These are phyloP conservation scores for Diaporthe sp. DNA, from an alignment of 2,329 filamentous ascomycete genomes.

Conservation along the genomic window DNA sequence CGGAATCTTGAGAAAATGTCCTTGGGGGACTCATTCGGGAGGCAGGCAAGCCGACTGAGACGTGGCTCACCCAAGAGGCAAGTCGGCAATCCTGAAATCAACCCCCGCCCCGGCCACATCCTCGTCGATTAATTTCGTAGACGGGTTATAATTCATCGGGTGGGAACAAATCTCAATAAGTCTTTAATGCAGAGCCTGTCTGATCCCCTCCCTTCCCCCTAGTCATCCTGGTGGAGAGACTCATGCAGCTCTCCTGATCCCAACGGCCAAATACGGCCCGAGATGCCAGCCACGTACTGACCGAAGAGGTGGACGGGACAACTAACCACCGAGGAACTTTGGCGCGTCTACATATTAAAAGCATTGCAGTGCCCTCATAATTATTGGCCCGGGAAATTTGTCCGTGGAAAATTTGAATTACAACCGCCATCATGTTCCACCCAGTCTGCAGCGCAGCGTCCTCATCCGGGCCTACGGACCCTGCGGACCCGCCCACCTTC, in stretches of 20 bases:
- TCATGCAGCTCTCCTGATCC: constrained; percentile 12
- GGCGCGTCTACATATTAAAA: background rate
- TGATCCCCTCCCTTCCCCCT: background rate
- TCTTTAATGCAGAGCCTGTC: background rate
- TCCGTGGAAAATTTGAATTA: background rate
- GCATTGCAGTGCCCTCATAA: background rate
- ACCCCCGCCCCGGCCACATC: background rate
- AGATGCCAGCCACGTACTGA: constrained; percentile 24
- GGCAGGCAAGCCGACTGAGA: background rate
- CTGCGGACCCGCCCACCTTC: constrained; percentile 38
- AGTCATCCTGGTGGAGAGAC: background rate
- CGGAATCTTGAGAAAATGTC: background rate
- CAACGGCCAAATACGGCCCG: constrained; percentile 39
- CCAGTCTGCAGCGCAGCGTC: background rate
- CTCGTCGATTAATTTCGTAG: background rate
- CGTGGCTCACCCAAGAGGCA: background rate
- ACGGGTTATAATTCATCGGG: background rate
- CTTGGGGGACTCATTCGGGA: too few relatives aligned
- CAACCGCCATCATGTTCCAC: background rate
- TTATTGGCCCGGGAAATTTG: background rate
- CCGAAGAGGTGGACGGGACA: background rate
- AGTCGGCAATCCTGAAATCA: background rate
- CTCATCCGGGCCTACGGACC: background rate
- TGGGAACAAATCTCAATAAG: background rate
- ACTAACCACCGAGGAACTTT: background rate